A percentile compares a stretch with the other conserved stretches of the same genome.
Evolutionary conservation across 1,284 basidiomycete species (phyloP).

Genomic region (Trichosporon sp.): DNA sequence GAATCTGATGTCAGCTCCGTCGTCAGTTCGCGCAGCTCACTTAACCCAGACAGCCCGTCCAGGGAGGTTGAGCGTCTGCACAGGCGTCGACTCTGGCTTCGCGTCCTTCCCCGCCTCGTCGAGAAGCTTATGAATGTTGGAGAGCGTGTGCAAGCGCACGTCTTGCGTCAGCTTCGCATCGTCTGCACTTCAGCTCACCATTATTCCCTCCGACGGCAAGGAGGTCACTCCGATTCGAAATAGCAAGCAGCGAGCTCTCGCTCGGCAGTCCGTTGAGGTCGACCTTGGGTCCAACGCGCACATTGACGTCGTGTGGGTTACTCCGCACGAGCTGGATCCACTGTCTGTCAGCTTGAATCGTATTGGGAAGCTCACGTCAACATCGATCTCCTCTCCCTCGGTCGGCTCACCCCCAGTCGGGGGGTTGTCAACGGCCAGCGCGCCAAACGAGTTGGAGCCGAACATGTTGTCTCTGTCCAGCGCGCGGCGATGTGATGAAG

Average conservation of each 20-base stretch:
- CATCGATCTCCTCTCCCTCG: conserved; percentile 42
- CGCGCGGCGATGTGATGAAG: background rate
- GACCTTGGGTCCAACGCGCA: conserved; percentile 38
- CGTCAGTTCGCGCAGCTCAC: conserved; percentile 17
- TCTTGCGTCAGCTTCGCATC: conserved; percentile 19
- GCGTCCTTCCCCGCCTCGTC: conserved; percentile 33
- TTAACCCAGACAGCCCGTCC: conserved; percentile 44
- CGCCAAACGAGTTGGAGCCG: conserved; percentile 33
- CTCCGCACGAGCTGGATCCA: conserved; percentile 47
- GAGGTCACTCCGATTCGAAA: conserved; percentile 44
- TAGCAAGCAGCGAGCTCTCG: conserved; percentile 46
- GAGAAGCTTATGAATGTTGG: conserved; percentile 28
- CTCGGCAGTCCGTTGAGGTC: conserved; percentile 38
- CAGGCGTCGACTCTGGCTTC: conserved; percentile 21
- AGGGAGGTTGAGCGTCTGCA: conserved; percentile 27
- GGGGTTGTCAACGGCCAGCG: conserved; percentile 27
- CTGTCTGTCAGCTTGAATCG: conserved; percentile 23
- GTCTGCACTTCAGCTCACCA: background rate
- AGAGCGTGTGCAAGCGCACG: conserved; percentile 38
- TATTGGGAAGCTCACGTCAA: conserved; percentile 27
- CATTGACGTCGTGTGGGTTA: conserved; percentile 42
- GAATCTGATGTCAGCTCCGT: conserved; percentile 17
- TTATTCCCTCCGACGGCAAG: conserved; percentile 44
- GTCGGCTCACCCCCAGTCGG: conserved; percentile 25
- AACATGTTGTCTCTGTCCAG: conserved; percentile 20